Evolutionary conservation across 805 yeast species (phyloP).

Genomic region (Candida incommunis): DNA sequence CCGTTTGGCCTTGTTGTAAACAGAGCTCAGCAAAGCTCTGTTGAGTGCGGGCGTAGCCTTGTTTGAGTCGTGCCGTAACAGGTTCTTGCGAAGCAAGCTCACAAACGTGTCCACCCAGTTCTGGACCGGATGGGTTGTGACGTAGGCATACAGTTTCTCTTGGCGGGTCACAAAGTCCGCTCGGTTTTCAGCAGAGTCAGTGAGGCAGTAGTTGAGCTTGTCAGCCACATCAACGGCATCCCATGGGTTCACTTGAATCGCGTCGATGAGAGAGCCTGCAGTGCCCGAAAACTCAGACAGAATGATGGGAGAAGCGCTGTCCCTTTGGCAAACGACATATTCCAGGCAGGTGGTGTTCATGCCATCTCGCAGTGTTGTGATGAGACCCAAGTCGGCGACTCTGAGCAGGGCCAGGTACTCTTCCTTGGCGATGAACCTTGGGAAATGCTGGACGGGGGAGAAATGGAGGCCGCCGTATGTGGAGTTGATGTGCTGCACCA

Average conservation of each 20-base stretch:
- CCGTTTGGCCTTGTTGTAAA: slow-evolving; percentile 46
- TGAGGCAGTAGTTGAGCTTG: slow-evolving; percentile 56
- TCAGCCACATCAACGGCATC: slow-evolving; percentile 88
- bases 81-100: slow-evolving; percentile 24
- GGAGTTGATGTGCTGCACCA: slow-evolving; percentile 71
- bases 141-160: slow-evolving; percentile 39
- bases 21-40: slow-evolving; percentile 44
- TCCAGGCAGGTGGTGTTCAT: slow-evolving; percentile 93
- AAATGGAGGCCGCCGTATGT: slow-evolving; percentile 70
- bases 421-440: slow-evolving; percentile 72
- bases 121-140: slow-evolving; percentile 59
- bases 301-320: slow-evolving; percentile 58
- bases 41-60: slow-evolving; percentile 74
- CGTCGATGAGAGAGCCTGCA: slow-evolving; percentile 31
- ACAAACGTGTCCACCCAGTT: slow-evolving; percentile 63
- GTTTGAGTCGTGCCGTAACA: slow-evolving; percentile 25
- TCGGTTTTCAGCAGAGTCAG: slow-evolving; percentile 29
- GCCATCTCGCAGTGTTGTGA: slow-evolving; percentile 88
- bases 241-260: slow-evolving; percentile 89
- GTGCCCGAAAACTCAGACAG: slow-evolving; percentile 92
- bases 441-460: slow-evolving; percentile 86
- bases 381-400: slow-evolving; percentile 79
- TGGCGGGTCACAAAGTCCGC: slow-evolving; percentile 15
- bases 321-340: slow-evolving; percentile 66
- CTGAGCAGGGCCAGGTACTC: slow-evolving; percentile 81